Evolutionary conservation across 179 eudicot species (phyloP).

Genomic region (Gypsophila paniculata): DNA sequence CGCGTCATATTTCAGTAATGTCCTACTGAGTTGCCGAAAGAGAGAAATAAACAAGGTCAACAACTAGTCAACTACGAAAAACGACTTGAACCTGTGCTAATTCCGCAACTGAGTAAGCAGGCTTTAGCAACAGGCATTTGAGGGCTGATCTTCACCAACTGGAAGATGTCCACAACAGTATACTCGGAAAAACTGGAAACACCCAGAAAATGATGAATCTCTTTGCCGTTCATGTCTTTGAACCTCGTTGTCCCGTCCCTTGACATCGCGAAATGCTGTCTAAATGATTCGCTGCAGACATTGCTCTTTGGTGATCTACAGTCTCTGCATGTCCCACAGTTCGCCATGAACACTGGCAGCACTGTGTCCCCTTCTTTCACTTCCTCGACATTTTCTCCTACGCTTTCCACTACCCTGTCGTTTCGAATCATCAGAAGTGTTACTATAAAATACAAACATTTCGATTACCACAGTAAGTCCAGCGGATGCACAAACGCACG

Average conservation of each 20-base stretch:
- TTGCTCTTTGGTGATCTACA: slow-evolving; percentile 55
- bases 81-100: slow-evolving; percentile 47
- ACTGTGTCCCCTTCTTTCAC: slow-evolving; percentile 47
- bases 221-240: slow-evolving; percentile 34
- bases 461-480: too few relatives aligned
- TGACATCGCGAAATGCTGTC: slow-evolving; percentile 24
- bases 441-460: too few relatives aligned
- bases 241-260: slow-evolving; percentile 32
- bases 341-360: slow-evolving; percentile 38
- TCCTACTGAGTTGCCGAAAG: not conserved
- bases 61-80: not conserved
- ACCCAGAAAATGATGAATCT: slow-evolving; percentile 42
- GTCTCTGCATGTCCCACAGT: slow-evolving; percentile 50
- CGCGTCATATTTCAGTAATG: not conserved
- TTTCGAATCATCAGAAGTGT: not conserved
- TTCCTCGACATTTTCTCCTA: slow-evolving; percentile 52
- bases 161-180: slow-evolving; percentile 47
- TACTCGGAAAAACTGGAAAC: slow-evolving; percentile 70
- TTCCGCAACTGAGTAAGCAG: slow-evolving; percentile 71
- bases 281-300: slow-evolving; percentile 36
- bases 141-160: slow-evolving; percentile 53
- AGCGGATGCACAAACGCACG: too few relatives aligned
- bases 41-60: not conserved
- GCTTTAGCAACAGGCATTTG: slow-evolving; percentile 48
- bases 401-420: slow-evolving; percentile 48